Evolutionary conservation across 192 early-diverging fungal species (phyloP).

Genomic region (Phlyctochytrium planicorne): DNA sequence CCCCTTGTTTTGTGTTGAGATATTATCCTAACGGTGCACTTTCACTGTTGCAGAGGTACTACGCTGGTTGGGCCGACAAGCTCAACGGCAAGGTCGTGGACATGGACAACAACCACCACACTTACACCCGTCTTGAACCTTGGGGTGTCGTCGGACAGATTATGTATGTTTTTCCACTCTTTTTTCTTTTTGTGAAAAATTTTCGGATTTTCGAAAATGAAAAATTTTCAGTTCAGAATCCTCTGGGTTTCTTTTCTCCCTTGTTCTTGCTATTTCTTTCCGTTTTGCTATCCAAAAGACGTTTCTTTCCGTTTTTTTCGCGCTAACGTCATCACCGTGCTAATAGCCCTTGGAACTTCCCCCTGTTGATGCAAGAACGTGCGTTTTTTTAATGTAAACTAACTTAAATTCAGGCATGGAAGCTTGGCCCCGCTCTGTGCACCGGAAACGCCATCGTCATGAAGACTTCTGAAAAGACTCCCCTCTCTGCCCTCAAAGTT

Average conservation of each 20-base stretch:
- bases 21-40: not conserved
- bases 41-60: too few species aligned
- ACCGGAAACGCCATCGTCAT: slow-evolving; percentile 35
- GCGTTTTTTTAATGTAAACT: too few species aligned
- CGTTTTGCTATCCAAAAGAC: too few species aligned
- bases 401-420: too few species aligned
- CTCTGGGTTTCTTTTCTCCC: too few species aligned
- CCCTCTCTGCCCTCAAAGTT: slow-evolving; percentile 32
- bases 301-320: too few species aligned
- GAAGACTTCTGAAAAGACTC: slow-evolving; percentile 41
- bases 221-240: too few species aligned
- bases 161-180: slow-evolving; percentile 17
- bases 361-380: slow-evolving; percentile 37
- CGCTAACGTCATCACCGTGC: too few species aligned
- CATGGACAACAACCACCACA: slow-evolving; percentile 1
- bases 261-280: too few species aligned
- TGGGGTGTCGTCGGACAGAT: slow-evolving; percentile 42
- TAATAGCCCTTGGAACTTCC: slow-evolving; percentile 27
- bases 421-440: slow-evolving; percentile 37
- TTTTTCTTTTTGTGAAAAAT: too few species aligned
- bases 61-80: slow-evolving; percentile 42
- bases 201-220: too few species aligned
- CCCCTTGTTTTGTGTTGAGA: not conserved
- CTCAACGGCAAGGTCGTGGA: slow-evolving; percentile 32
- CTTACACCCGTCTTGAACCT: slow-evolving; percentile 33